Percentiles rank a stretch among this genome's conserved stretches.
Conservation (phyloP, 2,329 filamentous ascomycete genomes). For the Graphilbum sp. region DNA sequence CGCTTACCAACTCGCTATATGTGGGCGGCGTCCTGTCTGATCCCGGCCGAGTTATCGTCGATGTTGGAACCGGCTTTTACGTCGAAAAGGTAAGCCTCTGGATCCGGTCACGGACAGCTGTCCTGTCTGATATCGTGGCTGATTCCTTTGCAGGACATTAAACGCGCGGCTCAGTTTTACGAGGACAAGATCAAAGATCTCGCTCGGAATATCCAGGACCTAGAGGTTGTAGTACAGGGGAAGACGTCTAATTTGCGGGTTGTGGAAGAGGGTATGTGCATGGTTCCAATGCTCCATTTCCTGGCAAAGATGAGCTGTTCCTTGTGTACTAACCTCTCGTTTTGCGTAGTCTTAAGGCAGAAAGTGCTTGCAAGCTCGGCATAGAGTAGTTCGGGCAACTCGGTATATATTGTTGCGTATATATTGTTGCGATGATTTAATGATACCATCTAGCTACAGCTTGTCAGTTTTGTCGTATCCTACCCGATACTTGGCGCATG, state of each 20-base stretch:
- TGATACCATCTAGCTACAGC: slow-evolving; percentile 4
- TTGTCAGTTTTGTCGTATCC: too few relatives aligned
- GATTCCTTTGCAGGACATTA: slow-evolving; percentile 35
- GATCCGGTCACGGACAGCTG: too few relatives aligned
- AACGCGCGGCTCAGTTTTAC: slow-evolving; percentile 39
- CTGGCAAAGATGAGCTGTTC: too few relatives aligned
- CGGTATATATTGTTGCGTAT: too few relatives aligned
- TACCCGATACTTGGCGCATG: too few relatives aligned
- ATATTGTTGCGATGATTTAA: background rate
- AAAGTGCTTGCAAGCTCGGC: slow-evolving; percentile 15
- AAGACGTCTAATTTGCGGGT: slow-evolving; percentile 77
- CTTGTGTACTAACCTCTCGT: background rate
- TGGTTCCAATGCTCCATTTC: background rate
- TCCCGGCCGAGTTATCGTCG: slow-evolving; percentile 66
- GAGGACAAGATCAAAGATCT: slow-evolving; percentile 38
- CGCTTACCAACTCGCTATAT: slow-evolving; percentile 86
- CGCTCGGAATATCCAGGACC: slow-evolving; percentile 34
- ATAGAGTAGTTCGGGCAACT: too few relatives aligned
- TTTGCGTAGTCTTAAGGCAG: slow-evolving; percentile 20
- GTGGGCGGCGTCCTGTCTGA: slow-evolving; percentile 68
- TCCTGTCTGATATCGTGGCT: too few relatives aligned
- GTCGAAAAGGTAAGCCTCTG: slow-evolving; percentile 59
- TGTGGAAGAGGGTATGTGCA: slow-evolving; percentile 62
- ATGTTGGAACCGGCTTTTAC: slow-evolving; percentile 87
- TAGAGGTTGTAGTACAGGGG: slow-evolving; percentile 39